Percentiles rank a stretch among this genome's conserved stretches.
These are phyloP conservation scores for Arabis alpina DNA, from an alignment of 345 rosid species.

Conservation along the genomic window DNA sequence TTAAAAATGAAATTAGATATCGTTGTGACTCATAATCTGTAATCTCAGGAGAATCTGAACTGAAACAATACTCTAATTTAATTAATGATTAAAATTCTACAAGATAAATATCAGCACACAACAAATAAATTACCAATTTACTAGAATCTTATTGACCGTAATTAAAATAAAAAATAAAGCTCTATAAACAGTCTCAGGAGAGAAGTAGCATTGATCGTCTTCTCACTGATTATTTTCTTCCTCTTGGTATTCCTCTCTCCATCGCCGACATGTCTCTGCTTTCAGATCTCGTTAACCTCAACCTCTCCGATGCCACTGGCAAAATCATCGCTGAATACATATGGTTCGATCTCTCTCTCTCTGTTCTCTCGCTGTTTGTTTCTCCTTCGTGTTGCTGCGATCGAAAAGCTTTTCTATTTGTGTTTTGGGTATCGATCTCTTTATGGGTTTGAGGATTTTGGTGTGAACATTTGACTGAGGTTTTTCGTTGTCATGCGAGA, in stretches of 20 bases:
- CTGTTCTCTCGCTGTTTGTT: not conserved
- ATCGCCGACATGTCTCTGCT: constrained; percentile 57
- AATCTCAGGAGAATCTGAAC: constrained; percentile 31
- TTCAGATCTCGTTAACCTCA: constrained; percentile 67
- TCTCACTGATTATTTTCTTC: not conserved
- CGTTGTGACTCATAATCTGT: constrained; percentile 4
- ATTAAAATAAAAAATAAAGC: not conserved
- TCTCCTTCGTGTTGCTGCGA: not conserved
- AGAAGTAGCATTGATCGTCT: constrained; percentile 29
- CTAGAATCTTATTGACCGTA: constrained; percentile 18
- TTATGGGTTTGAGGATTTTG: not conserved
- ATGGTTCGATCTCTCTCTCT: constrained; percentile 47
- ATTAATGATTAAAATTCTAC: not conserved
- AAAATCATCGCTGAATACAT: constrained; percentile 82
- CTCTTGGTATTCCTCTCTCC: not conserved
- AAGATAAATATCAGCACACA: constrained; percentile 23
- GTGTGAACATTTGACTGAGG: not conserved
- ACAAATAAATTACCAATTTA: constrained; percentile 18
- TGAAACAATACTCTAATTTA: not conserved
- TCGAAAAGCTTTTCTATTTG: not conserved
- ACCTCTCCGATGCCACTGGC: constrained; percentile 60
- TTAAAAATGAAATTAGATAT: not conserved
- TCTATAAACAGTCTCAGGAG: constrained; percentile 40
- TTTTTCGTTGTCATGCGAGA: constrained; percentile 2
- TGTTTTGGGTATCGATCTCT: not conserved